Base-by-base conservation (phyloP, 2,329 filamentous ascomycete genomes). In the Cladophialophora exuberans region DNA sequence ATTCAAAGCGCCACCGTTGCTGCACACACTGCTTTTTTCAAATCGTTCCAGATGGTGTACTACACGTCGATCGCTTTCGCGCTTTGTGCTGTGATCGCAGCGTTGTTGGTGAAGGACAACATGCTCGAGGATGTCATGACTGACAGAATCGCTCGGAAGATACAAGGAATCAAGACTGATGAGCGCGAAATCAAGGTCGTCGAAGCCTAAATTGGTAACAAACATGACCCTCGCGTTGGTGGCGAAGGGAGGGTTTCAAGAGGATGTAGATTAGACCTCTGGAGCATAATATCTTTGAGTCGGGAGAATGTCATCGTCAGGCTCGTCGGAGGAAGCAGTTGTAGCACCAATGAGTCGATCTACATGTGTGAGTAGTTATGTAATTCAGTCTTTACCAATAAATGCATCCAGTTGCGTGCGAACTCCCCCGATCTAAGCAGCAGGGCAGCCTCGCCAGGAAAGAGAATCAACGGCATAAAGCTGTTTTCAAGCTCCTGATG, bases 181-280 rank as follows among this genome's bases (percentile, higher is more conserved):
- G 5, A 44, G 41, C 39, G 17, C 39, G 41, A 44, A 25, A 44
- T 44, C 41, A 44, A 44, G 41, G 41, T 44, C 17, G 18, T 44
- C 13, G 41, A n/a, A 25, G 41, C 41, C 41, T 44, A 13, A 44
- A 43, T 43, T 43, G 39, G 39, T 43, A 47, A 47, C 43, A 47
- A 47, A 47, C 22, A 30, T 13, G 9, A 47, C 4, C 43, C 43
- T 47, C 26, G 20, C 20, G 43, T 47, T 33, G 43, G 15, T 46
- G 31, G 43, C 13, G 10, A 13, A 5, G 31, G 31, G 4, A 3
- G 31, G 31, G 31, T 5, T 5, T 35, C 31, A 4, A 11, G 4
- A 35, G 31, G 31, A 35, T 35, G 31, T 35, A 35, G 4, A 35
- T 35, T 11, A 35, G 31, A 35, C 10, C 31, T 35, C 31, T 35